These are phyloP conservation scores for Glycyrrhiza uralensis DNA, from an alignment of 306 rosid species.

Conservation along the genomic window DNA sequence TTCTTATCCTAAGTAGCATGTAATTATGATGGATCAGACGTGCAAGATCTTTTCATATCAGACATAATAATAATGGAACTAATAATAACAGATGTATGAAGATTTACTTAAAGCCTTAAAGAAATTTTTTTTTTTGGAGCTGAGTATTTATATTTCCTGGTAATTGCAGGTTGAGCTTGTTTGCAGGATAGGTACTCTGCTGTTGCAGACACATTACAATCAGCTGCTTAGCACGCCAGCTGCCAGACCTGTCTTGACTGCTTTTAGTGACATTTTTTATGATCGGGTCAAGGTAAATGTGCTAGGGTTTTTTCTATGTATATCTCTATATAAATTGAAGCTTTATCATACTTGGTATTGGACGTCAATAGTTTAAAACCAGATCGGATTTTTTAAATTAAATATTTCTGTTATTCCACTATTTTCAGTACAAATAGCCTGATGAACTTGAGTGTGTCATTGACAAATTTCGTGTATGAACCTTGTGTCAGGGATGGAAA, in stretches of 20 bases:
- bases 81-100: neutral
- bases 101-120: neutral
- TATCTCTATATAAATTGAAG: neutral
- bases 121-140: neutral
- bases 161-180: conserved; percentile 84
- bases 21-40: neutral
- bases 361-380: neutral
- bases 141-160: neutral
- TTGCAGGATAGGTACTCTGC: conserved; percentile 66
- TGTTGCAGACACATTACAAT: conserved; percentile 71
- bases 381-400: neutral
- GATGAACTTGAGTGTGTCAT: neutral
- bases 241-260: conserved; percentile 68
- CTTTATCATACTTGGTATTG: neutral
- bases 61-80: neutral
- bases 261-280: conserved; percentile 61
- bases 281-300: conserved; percentile 69
- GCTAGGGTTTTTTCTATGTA: neutral
- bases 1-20: neutral
- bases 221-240: conserved; percentile 78
- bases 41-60: neutral
- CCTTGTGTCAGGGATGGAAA: conserved; percentile 70
- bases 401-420: neutral
- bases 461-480: conserved; percentile 24
- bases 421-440: neutral